Base-by-base conservation (phyloP, 108 stramenopile species). In the Cyclostephanos tholiformis region DNA sequence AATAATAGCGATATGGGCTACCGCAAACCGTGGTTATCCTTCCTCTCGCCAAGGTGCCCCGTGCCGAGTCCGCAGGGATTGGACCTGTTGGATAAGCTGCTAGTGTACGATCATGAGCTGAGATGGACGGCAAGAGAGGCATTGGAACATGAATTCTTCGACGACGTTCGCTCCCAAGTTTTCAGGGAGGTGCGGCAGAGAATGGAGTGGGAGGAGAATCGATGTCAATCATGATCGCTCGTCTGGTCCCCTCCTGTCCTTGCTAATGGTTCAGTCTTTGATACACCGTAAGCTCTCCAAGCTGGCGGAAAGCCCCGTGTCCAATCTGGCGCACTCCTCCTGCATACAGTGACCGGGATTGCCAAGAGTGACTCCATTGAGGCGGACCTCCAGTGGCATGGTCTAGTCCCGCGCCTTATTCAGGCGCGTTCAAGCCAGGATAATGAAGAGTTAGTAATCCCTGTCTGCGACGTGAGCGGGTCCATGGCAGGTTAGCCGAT, bases 51-150 rank as follows among this genome's bases (percentile, higher is more conserved):
- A 2, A 43, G 20, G 49, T 82, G 73, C 55, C 82, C 82, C 30
- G 68, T 70, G 32, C 89, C 89, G 12, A 86, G 85, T 55, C 23
- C 65, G 12, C 85, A 89, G 48, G 88, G 85, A 10, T 69, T 92
- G 23, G 94, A 95, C 72, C 68, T 95, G 29, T 64, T 95, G 43
- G 88, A 90, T 65, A 85, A 86, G 61, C 64, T 92, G 48, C 65
- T 95, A 50, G 89, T 92, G 35, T 95, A 95, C 52, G 94, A 95
- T 67, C 90, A 92, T 55, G 82, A 87, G 53, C 71, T 80, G 44
- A 76, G 94, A 50, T 86, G 85, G 82, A 95, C 94, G 19, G 94
- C 94, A 25, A 67, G 85, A 61, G 87, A 95, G 63, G 94, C 94
- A 50, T 88, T 95, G 89, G 50, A 72, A 25, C 94, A 95, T 68